Conservation (phyloP, 2,329 filamentous ascomycete genomes). For the Talaromyces sp. region DNA sequence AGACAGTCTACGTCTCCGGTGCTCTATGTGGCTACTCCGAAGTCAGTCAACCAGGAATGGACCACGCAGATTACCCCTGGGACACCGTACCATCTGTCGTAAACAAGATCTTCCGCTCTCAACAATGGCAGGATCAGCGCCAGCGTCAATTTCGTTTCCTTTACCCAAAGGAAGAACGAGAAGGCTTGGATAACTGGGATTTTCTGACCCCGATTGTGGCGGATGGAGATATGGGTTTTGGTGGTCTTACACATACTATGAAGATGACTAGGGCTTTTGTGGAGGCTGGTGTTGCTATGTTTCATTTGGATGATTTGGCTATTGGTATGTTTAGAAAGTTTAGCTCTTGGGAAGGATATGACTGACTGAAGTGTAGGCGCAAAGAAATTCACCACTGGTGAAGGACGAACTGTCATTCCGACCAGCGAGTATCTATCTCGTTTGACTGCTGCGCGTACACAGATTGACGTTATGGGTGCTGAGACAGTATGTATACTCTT, state of each 20-base stretch:
- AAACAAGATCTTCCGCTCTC: neutral
- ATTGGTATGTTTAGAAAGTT: neutral
- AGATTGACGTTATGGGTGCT: constrained; percentile 3
- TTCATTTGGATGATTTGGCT: constrained; percentile 5
- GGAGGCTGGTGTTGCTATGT: neutral
- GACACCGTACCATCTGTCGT: neutral
- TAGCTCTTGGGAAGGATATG: neutral
- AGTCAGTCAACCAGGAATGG: neutral
- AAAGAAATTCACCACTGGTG: constrained; percentile 3
- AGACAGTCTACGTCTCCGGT: constrained; percentile 2
- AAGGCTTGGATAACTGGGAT: neutral
- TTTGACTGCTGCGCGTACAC: neutral
- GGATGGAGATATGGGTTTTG: constrained; percentile 3
- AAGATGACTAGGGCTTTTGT: constrained; percentile 1
- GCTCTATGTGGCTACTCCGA: neutral
- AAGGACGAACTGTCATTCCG: constrained; percentile 2
- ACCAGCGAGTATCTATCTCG: neutral
- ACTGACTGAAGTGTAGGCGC: neutral
- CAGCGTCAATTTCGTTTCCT: neutral
- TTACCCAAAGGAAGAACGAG: neutral
- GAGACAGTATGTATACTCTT: neutral
- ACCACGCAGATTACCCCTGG: constrained; percentile 7
- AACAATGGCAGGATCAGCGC: neutral
- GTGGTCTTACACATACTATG: neutral
- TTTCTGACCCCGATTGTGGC: neutral